These are phyloP conservation scores for Leucocoprinus birnbaumii DNA, from an alignment of 768 basidiomycete species.

Conservation along the genomic window DNA sequence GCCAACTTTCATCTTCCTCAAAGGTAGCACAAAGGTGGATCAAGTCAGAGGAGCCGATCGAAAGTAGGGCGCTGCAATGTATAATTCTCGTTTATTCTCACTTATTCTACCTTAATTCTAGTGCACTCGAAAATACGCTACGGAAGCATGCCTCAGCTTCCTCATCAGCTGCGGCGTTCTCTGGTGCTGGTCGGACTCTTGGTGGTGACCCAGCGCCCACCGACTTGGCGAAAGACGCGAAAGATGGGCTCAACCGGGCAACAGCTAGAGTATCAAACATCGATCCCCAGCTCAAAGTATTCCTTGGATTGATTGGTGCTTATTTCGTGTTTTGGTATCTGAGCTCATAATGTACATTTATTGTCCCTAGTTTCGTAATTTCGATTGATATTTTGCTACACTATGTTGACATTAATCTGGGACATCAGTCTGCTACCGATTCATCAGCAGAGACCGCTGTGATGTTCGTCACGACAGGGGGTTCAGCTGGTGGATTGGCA, in stretches of 20 bases:
- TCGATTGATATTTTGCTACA: neutral
- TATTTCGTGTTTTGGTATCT: conserved; percentile 62
- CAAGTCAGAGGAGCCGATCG: conserved; percentile 71
- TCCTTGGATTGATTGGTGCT: conserved; percentile 59
- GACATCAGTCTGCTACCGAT: neutral
- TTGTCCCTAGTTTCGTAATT: neutral
- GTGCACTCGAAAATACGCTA: conserved; percentile 60
- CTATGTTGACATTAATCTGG: neutral
- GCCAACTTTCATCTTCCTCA: conserved; percentile 84
- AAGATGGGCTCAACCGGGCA: conserved; percentile 29
- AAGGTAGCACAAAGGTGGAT: conserved; percentile 64
- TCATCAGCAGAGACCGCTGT: conserved; percentile 13
- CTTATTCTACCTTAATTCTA: conserved; percentile 23
- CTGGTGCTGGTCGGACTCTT: conserved; percentile 73
- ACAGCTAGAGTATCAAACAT: conserved; percentile 42
- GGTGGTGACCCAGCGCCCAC: conserved; percentile 37
- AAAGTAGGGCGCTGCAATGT: conserved; percentile 38
- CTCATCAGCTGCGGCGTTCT: conserved; percentile 44
- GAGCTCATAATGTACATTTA: conserved; percentile 21
- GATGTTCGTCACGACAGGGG: neutral
- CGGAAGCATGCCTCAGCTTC: conserved; percentile 47
- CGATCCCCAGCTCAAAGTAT: conserved; percentile 65
- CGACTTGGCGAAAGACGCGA: conserved; percentile 30
- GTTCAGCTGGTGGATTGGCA: neutral
- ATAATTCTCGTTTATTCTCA: neutral